Evolutionary conservation across 345 rosid genomes (phyloP), one percentile per base, ranked within the genome.

Genomic region (Euphorbia lathyris): DNA sequence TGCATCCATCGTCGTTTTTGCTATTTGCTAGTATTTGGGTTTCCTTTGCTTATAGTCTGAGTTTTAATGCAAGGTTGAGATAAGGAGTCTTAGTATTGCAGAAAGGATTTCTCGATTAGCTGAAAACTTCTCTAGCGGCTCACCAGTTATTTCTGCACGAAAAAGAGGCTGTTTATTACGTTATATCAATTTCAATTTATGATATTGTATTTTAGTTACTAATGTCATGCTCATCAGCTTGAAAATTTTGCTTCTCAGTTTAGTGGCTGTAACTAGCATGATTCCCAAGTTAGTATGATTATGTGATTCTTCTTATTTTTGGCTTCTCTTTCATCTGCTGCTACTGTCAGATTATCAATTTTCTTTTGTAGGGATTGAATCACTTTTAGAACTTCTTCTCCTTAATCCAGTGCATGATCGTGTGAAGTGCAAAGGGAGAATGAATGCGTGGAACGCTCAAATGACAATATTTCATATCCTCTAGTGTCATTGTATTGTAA

Each of bases 81-180:
- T 94, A 65, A 87, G 97, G 97, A 96, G 91, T 77, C 86, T 94
- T 42, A 80, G 82, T 71, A 83, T 69, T 45, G 80, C 89, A 79
- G 79, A 80, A 68, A 88, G 73, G 73, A 68, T 80, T 70, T 80
- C 55, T 36, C 79, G 67, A 38, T 84, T 91, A 66, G 83, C 93
- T 77, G 82, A 81, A 75, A 68, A 68, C 40, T 70, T 76, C 65
- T 66, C 65, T 74, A 79, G 55, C 25, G 84, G 74, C 71, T 81
- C 74, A 25, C 56, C 79, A 2, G 51, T 71, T 71, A n/a, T 58
- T 71, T 85, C 92, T 55, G 68, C 82, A 50, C 83, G 78, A 64
- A 78, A 66, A 73, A 89, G 86, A 88, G 98, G 96, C 87, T 63
- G 65, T 25, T 57, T 34, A 10, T 58, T 0, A 13, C 80, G 13